These are phyloP conservation scores for Pseudogymnoascus verrucosus DNA, from an alignment of 2,329 filamentous ascomycete species.

Conservation along the genomic window DNA sequence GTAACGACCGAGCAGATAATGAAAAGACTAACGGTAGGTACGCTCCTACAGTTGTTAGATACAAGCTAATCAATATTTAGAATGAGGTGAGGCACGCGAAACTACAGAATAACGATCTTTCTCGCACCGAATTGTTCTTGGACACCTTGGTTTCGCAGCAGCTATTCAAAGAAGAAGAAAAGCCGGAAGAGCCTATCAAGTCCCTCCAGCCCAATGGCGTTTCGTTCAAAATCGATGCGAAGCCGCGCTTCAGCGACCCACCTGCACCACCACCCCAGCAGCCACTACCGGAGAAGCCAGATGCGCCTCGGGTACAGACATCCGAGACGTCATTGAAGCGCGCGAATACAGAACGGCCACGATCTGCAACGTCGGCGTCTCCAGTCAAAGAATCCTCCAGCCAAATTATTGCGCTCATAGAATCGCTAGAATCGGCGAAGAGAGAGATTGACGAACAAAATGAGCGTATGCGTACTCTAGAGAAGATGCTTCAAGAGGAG, in stretches of 20 bases:
- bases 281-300: conserved; percentile 87
- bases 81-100: conserved; percentile 84
- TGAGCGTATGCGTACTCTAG: conserved; percentile 70
- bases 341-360: conserved; percentile 66
- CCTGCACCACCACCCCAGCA: conserved; percentile 90
- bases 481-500: conserved; percentile 70
- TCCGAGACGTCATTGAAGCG: conserved; percentile 61
- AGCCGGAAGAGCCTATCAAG: conserved; percentile 42
- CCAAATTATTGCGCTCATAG: conserved; percentile 77
- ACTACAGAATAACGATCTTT: conserved; percentile 78
- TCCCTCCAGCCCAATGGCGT: conserved; percentile 38
- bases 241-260: conserved; percentile 83
- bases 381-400: conserved; percentile 49
- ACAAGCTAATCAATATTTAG: conserved; percentile 37
- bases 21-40: conserved; percentile 48
- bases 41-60: conserved; percentile 2
- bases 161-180: conserved; percentile 50
- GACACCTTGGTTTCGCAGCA: conserved; percentile 69
- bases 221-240: conserved; percentile 59
- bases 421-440: conserved; percentile 75
- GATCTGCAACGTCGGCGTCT: conserved; percentile 41
- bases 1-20: conserved; percentile 93
- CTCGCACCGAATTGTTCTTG: conserved; percentile 74
- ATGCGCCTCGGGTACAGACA: conserved; percentile 45
- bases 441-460: conserved; percentile 81